Base-by-base conservation (phyloP, 306 rosid genomes). In the Luffa acutangula region DNA sequence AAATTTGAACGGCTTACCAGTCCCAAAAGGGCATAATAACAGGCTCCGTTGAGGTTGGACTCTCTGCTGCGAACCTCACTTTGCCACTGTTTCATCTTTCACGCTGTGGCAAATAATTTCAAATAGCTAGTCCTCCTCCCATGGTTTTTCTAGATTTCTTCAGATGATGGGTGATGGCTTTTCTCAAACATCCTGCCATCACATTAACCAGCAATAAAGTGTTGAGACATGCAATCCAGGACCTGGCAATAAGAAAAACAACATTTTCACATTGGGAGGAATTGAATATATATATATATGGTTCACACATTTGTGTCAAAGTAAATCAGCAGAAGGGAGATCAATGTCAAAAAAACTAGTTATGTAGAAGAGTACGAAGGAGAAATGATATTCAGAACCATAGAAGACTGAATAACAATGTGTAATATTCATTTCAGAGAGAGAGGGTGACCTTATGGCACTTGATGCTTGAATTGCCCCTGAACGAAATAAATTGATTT, bases 11-110 rank as follows among this genome's bases (percentile, higher is more conserved):
- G 33, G 60, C 18, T 85, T 91, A 92, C 98, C 92, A 94, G 82
- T 48, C 98, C 97, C 88, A 94, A 81, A 80, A 94, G 94, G 36
- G 90, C 89, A 76, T 94, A 90, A 80, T 89, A 94, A 86, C 79
- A 67, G 83, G 76, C 3, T 84, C 83, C 51, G 52, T 56, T 1
- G 87, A 86, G 80, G 86, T 60, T 0, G 97, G 83, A 37, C 76
- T 81, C 37, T 82, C 79, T 13, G 92, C 77, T 13, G 97, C 86
- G 60, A 89, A 95, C 84, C 85, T 86, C 9, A 88, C 84, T 52
- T 94, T 87, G 60, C 58, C 21, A 54, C 88, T 85, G 6, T 83
- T 82, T 84, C 85, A 87, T 76, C 87, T 73, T 86, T 84, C 83
- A 6, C 82, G 75, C 79, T 82, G 14, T 60, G 80, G 64, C 86